Conservation (phyloP, 345 rosid genomes). For the Arabidopsis arenosa region DNA sequence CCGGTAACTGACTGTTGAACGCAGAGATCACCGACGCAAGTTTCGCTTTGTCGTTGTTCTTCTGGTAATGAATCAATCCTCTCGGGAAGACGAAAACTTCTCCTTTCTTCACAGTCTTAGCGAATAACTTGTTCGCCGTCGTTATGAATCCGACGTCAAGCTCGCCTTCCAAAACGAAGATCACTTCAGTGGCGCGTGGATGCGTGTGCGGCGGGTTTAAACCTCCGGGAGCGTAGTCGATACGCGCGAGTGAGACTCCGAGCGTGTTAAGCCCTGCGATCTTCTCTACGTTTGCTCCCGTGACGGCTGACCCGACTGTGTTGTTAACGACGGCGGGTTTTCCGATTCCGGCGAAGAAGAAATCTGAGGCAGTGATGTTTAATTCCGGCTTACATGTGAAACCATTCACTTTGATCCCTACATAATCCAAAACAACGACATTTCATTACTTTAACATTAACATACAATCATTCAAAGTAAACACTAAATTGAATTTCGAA, state of each 20-base stretch:
- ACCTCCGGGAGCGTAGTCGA: constrained; percentile 64
- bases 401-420: constrained; percentile 63
- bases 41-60: constrained; percentile 54
- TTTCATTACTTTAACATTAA: background rate
- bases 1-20: constrained; percentile 71
- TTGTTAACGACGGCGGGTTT: constrained; percentile 53
- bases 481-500: background rate
- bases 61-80: constrained; percentile 70
- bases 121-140: constrained; percentile 56
- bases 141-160: constrained; percentile 72
- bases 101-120: constrained; percentile 64
- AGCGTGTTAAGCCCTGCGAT: constrained; percentile 74
- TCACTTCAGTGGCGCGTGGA: constrained; percentile 71
- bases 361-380: constrained; percentile 60
- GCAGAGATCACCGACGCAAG: constrained; percentile 58
- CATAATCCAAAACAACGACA: background rate
- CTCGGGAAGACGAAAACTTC: constrained; percentile 66
- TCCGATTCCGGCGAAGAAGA: constrained; percentile 61
- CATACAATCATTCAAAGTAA: background rate
- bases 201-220: constrained; percentile 76
- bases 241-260: constrained; percentile 65
- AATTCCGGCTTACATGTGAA: constrained; percentile 62
- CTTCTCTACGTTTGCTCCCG: constrained; percentile 64
- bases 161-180: constrained; percentile 65
- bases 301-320: constrained; percentile 62